These are phyloP conservation scores for Phytomonas francai DNA, from an alignment of 208 protist genomes.

Conservation along the genomic window DNA sequence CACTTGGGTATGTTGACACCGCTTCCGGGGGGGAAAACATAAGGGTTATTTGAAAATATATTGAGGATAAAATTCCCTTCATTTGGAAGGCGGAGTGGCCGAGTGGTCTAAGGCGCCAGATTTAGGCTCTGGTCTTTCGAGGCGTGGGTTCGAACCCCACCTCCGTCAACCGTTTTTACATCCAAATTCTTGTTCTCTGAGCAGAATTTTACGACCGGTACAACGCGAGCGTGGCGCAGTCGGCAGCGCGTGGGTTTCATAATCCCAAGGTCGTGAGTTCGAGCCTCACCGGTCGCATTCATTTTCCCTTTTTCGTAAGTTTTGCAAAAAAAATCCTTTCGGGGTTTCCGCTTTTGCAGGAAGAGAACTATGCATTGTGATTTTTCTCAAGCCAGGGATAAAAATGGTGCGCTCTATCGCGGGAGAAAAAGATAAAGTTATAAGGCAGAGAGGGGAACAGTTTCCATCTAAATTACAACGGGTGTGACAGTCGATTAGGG, in stretches of 20 bases:
- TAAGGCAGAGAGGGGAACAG: background rate
- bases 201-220: too few species aligned
- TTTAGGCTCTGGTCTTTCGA: conserved; percentile 73
- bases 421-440: background rate
- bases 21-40: background rate
- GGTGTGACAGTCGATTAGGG: background rate
- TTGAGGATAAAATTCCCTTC: too few species aligned
- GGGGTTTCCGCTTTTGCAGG: background rate
- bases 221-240: conserved; percentile 91
- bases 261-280: conserved; percentile 94
- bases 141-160: conserved; percentile 72
- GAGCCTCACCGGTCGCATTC: conserved; percentile 64
- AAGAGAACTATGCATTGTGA: background rate
- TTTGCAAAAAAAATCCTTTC: background rate
- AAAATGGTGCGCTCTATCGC: background rate
- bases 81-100: conserved; percentile 16
- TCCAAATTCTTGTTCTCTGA: background rate
- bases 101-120: conserved; percentile 63
- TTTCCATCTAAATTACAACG: background rate
- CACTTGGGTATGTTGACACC: conserved; percentile 79
- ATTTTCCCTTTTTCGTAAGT: conserved; percentile 15
- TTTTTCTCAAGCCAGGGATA: background rate
- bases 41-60: background rate
- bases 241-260: conserved; percentile 93
- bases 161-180: conserved; percentile 27